Percentiles rank a stretch among this genome's conserved stretches.
Evolutionary conservation across 176 grass and related monocot genomes (phyloP).

Genomic region (Canna indica): DNA sequence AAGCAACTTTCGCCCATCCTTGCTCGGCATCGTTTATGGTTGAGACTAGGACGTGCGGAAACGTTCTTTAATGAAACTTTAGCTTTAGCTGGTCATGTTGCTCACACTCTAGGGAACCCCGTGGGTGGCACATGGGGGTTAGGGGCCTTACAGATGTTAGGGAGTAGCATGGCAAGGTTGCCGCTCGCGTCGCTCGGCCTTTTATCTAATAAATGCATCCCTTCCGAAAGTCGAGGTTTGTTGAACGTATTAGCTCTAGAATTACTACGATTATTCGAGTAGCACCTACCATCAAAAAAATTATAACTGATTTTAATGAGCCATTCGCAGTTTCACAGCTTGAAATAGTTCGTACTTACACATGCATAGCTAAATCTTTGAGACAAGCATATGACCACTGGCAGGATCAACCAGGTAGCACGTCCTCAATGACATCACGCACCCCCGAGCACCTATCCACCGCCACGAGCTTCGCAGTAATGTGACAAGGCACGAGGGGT

Average conservation of each 20-base stretch:
- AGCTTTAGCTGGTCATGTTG: neutral
- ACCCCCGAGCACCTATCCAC: too few relatives aligned
- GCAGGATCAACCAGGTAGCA: too few relatives aligned
- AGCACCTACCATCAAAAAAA: slow-evolving; percentile 24
- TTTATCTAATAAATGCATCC: too few relatives aligned
- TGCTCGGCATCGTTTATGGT: slow-evolving; percentile 59
- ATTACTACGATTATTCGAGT: slow-evolving; percentile 24
- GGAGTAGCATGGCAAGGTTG: neutral
- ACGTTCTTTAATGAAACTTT: neutral
- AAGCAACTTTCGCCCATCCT: slow-evolving; percentile 53
- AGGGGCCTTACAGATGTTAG: too few relatives aligned
- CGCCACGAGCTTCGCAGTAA: too few relatives aligned
- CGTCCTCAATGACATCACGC: too few relatives aligned
- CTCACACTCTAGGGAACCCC: neutral
- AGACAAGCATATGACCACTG: too few relatives aligned
- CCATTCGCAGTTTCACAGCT: slow-evolving; percentile 21
- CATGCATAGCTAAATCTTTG: too few relatives aligned
- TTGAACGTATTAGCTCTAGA: too few relatives aligned
- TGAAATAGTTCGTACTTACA: slow-evolving; percentile 8
- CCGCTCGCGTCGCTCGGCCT: neutral
- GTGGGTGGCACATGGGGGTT: too few relatives aligned
- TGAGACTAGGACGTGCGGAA: slow-evolving; percentile 34
- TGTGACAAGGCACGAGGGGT: too few relatives aligned
- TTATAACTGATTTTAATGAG: slow-evolving; percentile 26
- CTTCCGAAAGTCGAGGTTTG: too few relatives aligned